These are phyloP conservation scores for Sporothrix curviconia DNA, from an alignment of 2,329 filamentous ascomycete species.

Conservation along the genomic window DNA sequence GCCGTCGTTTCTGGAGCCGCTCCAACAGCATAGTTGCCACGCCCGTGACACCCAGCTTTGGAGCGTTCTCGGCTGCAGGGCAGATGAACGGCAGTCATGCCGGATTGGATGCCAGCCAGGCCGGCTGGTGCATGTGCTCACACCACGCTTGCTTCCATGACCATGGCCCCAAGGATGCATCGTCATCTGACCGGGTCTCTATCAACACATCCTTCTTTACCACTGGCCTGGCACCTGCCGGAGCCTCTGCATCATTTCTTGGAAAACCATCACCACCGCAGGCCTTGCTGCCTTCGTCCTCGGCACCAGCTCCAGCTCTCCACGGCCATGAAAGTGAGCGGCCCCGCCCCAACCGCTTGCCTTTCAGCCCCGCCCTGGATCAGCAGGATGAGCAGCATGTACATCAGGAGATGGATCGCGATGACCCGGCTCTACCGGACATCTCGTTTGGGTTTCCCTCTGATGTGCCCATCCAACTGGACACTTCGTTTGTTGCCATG, in stretches of 20 bases:
- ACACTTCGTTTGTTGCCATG: constrained; percentile 16
- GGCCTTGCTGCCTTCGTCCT: constrained; percentile 22
- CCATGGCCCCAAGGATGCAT: constrained; percentile 30
- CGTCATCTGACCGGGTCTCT: constrained; percentile 20
- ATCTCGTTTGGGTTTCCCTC: constrained; percentile 27
- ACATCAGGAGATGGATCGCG: neutral
- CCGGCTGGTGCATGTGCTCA: constrained; percentile 54
- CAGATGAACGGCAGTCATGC: neutral
- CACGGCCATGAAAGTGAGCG: constrained; percentile 46
- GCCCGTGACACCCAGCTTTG: constrained; percentile 5
- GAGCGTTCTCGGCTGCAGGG: constrained; percentile 18
- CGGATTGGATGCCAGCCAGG: constrained; percentile 23
- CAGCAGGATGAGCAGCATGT: constrained; percentile 33
- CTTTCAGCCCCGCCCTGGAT: constrained; percentile 47
- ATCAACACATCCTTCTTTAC: constrained; percentile 8
- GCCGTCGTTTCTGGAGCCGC: constrained; percentile 54
- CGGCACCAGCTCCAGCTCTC: constrained; percentile 24
- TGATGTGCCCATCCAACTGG: constrained; percentile 29
- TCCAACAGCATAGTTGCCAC: constrained; percentile 24
- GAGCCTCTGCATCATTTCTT: neutral
- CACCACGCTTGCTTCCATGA: constrained; percentile 59
- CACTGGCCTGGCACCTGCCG: neutral
- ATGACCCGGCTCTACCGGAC: neutral
- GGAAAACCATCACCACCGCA: constrained; percentile 14
- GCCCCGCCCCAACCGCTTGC: constrained; percentile 41